phyloP scores from a whole-genome alignment of 768 basidiomycete genomes.

The Termitomyces sp. region DNA sequence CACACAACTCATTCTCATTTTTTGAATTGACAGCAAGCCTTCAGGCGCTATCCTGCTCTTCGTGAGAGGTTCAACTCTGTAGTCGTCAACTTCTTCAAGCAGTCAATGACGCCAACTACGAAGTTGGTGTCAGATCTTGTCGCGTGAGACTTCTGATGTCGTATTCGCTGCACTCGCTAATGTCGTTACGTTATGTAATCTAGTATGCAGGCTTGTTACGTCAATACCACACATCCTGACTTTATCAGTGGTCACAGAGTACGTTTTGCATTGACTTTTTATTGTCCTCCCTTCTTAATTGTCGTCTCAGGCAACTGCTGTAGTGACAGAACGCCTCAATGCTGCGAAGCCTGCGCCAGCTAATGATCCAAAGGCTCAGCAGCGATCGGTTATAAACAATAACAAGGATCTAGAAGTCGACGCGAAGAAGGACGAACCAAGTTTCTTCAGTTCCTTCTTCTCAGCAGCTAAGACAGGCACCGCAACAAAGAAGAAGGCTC shows the following conservation, averaged over 20 bases:
- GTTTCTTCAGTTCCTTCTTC: conserved; percentile 97
- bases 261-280: conserved; percentile 6
- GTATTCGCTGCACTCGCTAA: not conserved
- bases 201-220: conserved; percentile 98
- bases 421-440: conserved; percentile 78
- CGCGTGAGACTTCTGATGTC: conserved; percentile 41
- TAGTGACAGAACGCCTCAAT: conserved; percentile 78
- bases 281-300: not conserved
- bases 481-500: conserved; percentile 51
- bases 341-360: conserved; percentile 63
- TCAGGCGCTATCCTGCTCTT: conserved; percentile 95
- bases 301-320: conserved; percentile 66
- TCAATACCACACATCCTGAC: conserved; percentile 99
- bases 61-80: conserved; percentile 93
- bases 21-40: conserved; percentile 64
- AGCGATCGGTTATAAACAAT: conserved; percentile 66
- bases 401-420: conserved; percentile 94
- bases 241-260: conserved; percentile 95
- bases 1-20: not conserved
- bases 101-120: conserved; percentile 87
- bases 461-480: conserved; percentile 51
- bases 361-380: conserved; percentile 58
- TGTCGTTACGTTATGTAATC: not conserved
- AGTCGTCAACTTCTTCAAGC: conserved; percentile 97
- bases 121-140: conserved; percentile 94